phyloP scores from a whole-genome alignment of 2,329 filamentous ascomycete genomes.

The Cladorrhinum sp. region DNA sequence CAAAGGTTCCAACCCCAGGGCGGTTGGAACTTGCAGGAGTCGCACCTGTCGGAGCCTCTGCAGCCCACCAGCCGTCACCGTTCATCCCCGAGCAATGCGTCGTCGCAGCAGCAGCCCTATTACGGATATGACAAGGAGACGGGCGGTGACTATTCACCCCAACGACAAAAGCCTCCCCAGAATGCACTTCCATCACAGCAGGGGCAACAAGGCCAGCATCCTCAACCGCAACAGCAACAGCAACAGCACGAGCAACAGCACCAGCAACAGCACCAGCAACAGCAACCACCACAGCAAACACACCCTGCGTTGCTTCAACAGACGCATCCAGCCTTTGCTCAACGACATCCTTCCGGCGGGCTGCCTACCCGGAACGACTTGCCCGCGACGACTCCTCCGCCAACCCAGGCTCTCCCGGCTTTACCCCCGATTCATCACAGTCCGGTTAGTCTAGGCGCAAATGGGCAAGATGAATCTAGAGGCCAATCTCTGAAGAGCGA shows the following conservation, averaged over 20 bases:
- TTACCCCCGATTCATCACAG: conserved; percentile 10
- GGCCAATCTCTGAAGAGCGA: conserved; percentile 40
- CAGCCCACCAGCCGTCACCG: conserved; percentile 38
- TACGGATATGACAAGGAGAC: conserved; percentile 53
- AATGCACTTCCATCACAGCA: neutral
- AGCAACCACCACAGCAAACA: neutral
- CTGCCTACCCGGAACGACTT: conserved; percentile 6
- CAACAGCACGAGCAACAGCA: neutral
- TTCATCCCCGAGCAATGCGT: conserved; percentile 31
- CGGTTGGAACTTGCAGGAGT: conserved; percentile 54
- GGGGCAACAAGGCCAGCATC: conserved; percentile 5
- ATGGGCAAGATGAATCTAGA: conserved; percentile 32
- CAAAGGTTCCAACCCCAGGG: conserved; percentile 43
- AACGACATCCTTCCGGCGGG: conserved; percentile 3
- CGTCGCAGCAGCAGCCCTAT: conserved; percentile 31
- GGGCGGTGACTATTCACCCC: conserved; percentile 28
- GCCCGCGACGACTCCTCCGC: conserved; percentile 7
- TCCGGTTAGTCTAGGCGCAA: conserved; percentile 6
- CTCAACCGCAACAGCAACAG: neutral
- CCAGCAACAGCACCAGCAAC: conserved; percentile 2
- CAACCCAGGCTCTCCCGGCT: conserved; percentile 8
- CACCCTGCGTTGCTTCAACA: conserved; percentile 1
- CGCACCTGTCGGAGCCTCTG: conserved; percentile 51
- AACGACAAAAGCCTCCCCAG: conserved; percentile 45
- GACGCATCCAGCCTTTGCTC: conserved; percentile 1